These are phyloP conservation scores for Rhizopus microsporus DNA, from an alignment of 371 early-diverging fungal genomes.

Conservation along the genomic window DNA sequence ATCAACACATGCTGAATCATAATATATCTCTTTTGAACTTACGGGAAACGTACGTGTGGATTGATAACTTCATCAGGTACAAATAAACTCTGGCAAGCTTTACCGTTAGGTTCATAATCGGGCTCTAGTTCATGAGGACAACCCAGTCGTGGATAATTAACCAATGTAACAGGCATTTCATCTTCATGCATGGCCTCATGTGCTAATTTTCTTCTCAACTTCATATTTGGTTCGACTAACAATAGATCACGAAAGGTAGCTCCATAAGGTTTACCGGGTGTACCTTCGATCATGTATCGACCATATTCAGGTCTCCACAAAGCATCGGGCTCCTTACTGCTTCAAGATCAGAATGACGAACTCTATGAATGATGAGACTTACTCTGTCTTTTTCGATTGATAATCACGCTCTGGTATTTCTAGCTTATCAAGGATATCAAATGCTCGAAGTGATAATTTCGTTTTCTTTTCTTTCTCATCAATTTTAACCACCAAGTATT, in stretches of 20 bases:
- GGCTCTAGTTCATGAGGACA: conserved; percentile 75
- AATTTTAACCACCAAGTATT: conserved; percentile 87
- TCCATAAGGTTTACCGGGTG: conserved; percentile 93
- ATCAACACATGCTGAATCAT: neutral
- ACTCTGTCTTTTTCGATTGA: conserved; percentile 36
- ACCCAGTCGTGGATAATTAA: conserved; percentile 91
- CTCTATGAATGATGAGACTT: conserved; percentile 10
- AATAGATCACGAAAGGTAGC: conserved; percentile 80
- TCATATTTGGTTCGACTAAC: conserved; percentile 91
- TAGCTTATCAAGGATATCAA: conserved; percentile 79
- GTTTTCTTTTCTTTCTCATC: conserved; percentile 75
- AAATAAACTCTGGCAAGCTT: conserved; percentile 81
- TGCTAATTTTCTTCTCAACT: conserved; percentile 75
- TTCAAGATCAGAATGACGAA: too few relatives aligned
- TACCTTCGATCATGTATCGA: conserved; percentile 94
- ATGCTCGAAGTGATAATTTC: conserved; percentile 79
- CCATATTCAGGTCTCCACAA: conserved; percentile 97
- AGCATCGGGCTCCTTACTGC: conserved; percentile 53
- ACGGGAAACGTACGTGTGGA: conserved; percentile 94
- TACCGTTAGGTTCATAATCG: conserved; percentile 66
- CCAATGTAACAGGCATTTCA: conserved; percentile 80
- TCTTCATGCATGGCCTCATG: conserved; percentile 62
- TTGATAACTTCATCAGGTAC: conserved; percentile 94
- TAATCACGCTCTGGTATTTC: conserved; percentile 74
- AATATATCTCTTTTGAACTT: conserved; percentile 27